Evolutionary conservation across 352 stramenopile species (phyloP), one percentile per base, ranked within the genome.

Genomic region (Peronospora destructor): DNA sequence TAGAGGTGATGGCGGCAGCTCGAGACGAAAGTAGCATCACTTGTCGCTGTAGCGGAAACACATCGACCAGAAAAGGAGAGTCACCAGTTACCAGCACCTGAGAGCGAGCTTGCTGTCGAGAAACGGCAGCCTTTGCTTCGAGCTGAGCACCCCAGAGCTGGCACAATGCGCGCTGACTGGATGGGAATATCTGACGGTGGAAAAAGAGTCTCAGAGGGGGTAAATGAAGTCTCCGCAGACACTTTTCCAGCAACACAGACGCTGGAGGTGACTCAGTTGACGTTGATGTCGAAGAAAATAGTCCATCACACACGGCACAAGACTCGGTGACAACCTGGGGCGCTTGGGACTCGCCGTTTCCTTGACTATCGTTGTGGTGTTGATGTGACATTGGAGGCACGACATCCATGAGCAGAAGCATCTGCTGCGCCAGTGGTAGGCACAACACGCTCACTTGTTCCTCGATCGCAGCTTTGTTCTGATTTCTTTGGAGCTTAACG

Each of bases 141-240:
- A 87, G 62, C 40, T 90, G 76, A 14, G 79, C 79, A 1, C 61
- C 70, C 79, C 79, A 90, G 14, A 87, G 60, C 46, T 90, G 61
- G n/a, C 76, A 87, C 16, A 90, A 54, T 1, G 59, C 55, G 14
- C 79, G 73, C 37, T 90, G 79, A 19, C 63, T 62, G 1, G 61
- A 53, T 0, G 79, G 61, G 45, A 90, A 86, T 29, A 79, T 75
- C 16, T 85, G 64, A 6, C 43, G 57, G 23, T 76, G 65, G 50
- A 90, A 90, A 33, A 90, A 85, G 12, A 78, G 56, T 12, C 70
- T 71, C n/a, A 90, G 49, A 19, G 76, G 76, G 3, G 76, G 79
- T 29, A 90, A 47, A 51, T 90, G 79, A 26, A 90, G 65, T 30
- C 61, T 66, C 14, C 69, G 77, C 41, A 89, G 49, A 23, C 71